Conservation (phyloP, 129 eudicot genomes). For the Saussurea involucrata region DNA sequence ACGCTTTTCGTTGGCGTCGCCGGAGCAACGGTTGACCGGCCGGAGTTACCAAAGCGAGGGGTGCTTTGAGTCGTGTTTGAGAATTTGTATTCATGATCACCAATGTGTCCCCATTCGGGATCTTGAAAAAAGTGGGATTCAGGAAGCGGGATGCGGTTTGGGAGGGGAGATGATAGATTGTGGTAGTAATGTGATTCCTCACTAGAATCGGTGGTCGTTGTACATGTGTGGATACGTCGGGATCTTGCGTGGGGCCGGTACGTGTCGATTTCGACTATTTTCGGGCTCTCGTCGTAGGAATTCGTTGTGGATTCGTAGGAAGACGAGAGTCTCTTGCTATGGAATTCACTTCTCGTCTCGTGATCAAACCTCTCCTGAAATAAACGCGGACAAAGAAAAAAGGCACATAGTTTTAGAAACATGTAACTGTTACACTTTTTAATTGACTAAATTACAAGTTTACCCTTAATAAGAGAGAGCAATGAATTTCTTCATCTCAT, state of each 20-base stretch:
- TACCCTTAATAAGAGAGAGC: background rate
- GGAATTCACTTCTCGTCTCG: slow-evolving; percentile 42
- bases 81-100: slow-evolving; percentile 36
- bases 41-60: slow-evolving; percentile 54
- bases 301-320: slow-evolving; percentile 37
- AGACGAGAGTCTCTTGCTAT: slow-evolving; percentile 37
- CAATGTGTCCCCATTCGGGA: slow-evolving; percentile 55
- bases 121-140: slow-evolving; percentile 42
- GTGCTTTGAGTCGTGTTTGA: slow-evolving; percentile 78
- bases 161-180: slow-evolving; percentile 48
- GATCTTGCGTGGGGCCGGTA: slow-evolving; percentile 62
- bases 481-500: background rate
- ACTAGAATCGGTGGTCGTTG: slow-evolving; percentile 38
- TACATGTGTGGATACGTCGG: slow-evolving; percentile 49
- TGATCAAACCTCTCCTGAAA: slow-evolving; percentile 70
- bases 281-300: slow-evolving; percentile 64
- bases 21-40: slow-evolving; percentile 33
- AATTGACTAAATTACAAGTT: background rate
- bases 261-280: slow-evolving; percentile 83
- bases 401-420: background rate
- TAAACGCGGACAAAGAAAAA: background rate
- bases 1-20: slow-evolving; percentile 75
- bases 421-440: background rate
- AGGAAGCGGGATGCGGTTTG: slow-evolving; percentile 45
- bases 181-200: slow-evolving; percentile 56